Base-by-base conservation (phyloP, 164 flowering plant genomes). In the Umbilicus rupestris region DNA sequence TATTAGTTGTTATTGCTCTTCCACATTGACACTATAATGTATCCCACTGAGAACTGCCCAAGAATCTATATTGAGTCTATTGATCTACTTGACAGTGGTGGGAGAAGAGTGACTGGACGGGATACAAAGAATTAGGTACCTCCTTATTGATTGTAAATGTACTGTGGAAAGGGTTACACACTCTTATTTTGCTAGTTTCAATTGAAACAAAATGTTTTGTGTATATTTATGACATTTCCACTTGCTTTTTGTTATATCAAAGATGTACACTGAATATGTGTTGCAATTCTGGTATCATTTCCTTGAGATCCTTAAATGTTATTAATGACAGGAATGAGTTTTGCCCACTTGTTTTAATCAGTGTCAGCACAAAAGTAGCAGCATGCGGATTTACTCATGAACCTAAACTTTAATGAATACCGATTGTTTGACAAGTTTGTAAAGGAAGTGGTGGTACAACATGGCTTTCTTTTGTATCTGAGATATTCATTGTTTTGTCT, bases 61-160 rank as follows among this genome's bases (percentile, higher is more conserved):
- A 80, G 87, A 81, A 75, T 84, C 78, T 82, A 83, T n/a, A 86
- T 78, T 82, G 84, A 83, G 68, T 85, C 88, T 85, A 69, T 88
- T 86, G 78, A 80, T 88, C 80, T 88, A 77, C 79, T 87, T 83
- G 83, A 80, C 97, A 93, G 98, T 93, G 98, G 98, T 93, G 98
- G 97, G 98, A 93, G 91, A 93, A 90, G 74, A 89, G 97, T 80
- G 98, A 90, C 78, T 93, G 98, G 98, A 93, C 86, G 17, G 98
- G 96, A 75, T 88, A 88, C 85, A 93, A 93, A 78, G 98, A 93
- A 81, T 87, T 93, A 79, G 97, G 98, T 93, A 84, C 60, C 58
- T 63, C 26, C 17, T 68, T 66, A 59, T 15, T 52, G 60, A 66
- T 7, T n/a, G 55, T 28, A 22, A 19, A 7, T 22, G 57, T 24